Evolutionary conservation across 2,329 filamentous ascomycete species (phyloP).

Genomic region (Dactylellina sp.): DNA sequence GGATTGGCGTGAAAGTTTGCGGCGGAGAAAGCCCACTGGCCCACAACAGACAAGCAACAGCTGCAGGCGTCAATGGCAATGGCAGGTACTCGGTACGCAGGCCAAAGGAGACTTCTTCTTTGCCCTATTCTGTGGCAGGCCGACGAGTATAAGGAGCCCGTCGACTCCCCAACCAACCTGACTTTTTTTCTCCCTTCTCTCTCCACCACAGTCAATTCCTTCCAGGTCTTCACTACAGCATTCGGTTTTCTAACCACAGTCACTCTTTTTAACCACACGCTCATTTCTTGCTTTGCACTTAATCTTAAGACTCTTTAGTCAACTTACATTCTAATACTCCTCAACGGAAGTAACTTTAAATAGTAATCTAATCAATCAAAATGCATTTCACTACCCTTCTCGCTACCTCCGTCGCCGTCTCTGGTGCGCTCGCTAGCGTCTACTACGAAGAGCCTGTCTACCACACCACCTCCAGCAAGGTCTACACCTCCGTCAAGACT

Average conservation of each 20-base stretch:
- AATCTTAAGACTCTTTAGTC: constrained; percentile 49
- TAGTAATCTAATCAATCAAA: constrained; percentile 54
- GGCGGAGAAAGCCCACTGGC: constrained; percentile 24
- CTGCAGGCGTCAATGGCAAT: constrained; percentile 30
- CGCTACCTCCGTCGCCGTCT: constrained; percentile 49
- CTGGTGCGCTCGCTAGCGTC: constrained; percentile 40
- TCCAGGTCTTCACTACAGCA: constrained; percentile 54
- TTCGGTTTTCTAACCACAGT: constrained; percentile 57
- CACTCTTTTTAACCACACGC: constrained; percentile 54
- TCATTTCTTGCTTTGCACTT: constrained; percentile 48
- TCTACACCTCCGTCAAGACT: constrained; percentile 51
- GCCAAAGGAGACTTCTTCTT: constrained; percentile 15
- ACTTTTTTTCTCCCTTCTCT: constrained; percentile 47
- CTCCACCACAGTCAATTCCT: constrained; percentile 57
- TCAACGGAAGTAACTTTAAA: constrained; percentile 48
- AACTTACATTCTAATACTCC: constrained; percentile 56
- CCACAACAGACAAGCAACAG: not conserved
- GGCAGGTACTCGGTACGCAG: not conserved
- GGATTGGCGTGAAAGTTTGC: constrained; percentile 42
- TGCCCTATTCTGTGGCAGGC: constrained; percentile 10
- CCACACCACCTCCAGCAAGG: constrained; percentile 34
- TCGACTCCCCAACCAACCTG: constrained; percentile 41
- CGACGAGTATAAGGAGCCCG: constrained; percentile 56
- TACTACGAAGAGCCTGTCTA: constrained; percentile 52
- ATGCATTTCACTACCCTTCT: constrained; percentile 54